Conservation (phyloP, 441 rosid species). For the Adansonia rubrostipa region DNA sequence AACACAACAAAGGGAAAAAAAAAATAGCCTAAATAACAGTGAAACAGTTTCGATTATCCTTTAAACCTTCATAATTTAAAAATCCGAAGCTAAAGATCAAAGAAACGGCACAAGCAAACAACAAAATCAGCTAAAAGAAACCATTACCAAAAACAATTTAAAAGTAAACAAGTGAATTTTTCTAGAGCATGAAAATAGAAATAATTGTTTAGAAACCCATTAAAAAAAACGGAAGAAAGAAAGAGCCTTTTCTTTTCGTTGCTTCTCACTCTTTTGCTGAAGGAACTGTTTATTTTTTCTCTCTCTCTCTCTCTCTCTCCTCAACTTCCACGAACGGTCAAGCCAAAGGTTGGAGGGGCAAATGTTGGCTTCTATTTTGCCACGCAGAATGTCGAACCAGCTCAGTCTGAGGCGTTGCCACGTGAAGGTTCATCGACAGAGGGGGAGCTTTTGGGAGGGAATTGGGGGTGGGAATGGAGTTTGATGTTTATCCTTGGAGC, state of each 20-base stretch:
- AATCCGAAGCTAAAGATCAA: not conserved
- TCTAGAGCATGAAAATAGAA: conserved; percentile 12
- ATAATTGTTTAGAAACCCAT: conserved; percentile 33
- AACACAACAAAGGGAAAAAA: not conserved
- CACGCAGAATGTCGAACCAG: too few species aligned
- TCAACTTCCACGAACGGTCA: too few species aligned
- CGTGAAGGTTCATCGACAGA: too few species aligned
- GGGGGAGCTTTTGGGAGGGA: too few species aligned
- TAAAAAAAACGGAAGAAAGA: not conserved
- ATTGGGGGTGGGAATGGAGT: too few species aligned
- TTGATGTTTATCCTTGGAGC: too few species aligned
- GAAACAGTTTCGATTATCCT: conserved; percentile 31
- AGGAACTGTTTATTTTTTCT: conserved; percentile 38
- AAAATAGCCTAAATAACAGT: conserved; percentile 38
- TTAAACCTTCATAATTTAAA: conserved; percentile 13
- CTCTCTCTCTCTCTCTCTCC: too few species aligned
- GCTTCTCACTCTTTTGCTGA: conserved; percentile 5
- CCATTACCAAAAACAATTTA: not conserved
- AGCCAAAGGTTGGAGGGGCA: too few species aligned
- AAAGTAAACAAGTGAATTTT: conserved; percentile 30
- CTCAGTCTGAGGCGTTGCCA: too few species aligned
- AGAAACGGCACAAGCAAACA: not conserved
- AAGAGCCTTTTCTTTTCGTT: not conserved
- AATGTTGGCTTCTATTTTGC: too few species aligned
- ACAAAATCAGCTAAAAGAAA: conserved; percentile 9